Conservation (phyloP, 2,329 filamentous ascomycete genomes). For the Exophiala aquamarina region DNA sequence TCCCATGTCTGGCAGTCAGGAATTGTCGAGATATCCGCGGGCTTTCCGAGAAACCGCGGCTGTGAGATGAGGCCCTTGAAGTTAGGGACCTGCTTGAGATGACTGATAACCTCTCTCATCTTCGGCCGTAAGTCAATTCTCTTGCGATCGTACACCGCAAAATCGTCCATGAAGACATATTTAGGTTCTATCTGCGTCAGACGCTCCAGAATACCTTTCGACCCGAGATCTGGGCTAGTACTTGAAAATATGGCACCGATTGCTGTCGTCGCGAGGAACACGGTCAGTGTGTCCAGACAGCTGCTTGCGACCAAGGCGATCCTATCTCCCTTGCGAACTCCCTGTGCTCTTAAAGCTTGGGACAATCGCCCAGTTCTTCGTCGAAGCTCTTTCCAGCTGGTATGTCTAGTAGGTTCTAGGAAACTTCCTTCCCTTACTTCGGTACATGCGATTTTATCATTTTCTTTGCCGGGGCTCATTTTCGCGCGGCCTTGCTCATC, state of each 20-base stretch:
- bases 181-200: slow-evolving; percentile 72
- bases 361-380: slow-evolving; percentile 57
- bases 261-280: slow-evolving; percentile 68
- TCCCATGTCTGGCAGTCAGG: slow-evolving; percentile 42
- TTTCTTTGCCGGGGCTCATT: slow-evolving; percentile 64
- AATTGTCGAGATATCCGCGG: slow-evolving; percentile 59
- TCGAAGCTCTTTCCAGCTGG: slow-evolving; percentile 69
- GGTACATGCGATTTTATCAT: slow-evolving; percentile 67
- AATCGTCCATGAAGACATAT: slow-evolving; percentile 81
- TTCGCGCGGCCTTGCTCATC: slow-evolving; percentile 38
- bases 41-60: slow-evolving; percentile 58
- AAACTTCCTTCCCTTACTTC: slow-evolving; percentile 51
- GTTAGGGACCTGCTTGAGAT: slow-evolving; percentile 58
- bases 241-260: slow-evolving; percentile 74
- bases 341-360: slow-evolving; percentile 64
- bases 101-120: slow-evolving; percentile 64
- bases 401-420: slow-evolving; percentile 37
- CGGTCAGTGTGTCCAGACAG: slow-evolving; percentile 68
- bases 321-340: slow-evolving; percentile 69
- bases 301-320: slow-evolving; percentile 74
- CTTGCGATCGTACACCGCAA: slow-evolving; percentile 75
- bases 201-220: slow-evolving; percentile 73
- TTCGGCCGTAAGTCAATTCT: slow-evolving; percentile 69
- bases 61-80: slow-evolving; percentile 66
- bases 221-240: slow-evolving; percentile 79